Base-by-base conservation (phyloP, 345 rosid genomes). In the Salix exigua region DNA sequence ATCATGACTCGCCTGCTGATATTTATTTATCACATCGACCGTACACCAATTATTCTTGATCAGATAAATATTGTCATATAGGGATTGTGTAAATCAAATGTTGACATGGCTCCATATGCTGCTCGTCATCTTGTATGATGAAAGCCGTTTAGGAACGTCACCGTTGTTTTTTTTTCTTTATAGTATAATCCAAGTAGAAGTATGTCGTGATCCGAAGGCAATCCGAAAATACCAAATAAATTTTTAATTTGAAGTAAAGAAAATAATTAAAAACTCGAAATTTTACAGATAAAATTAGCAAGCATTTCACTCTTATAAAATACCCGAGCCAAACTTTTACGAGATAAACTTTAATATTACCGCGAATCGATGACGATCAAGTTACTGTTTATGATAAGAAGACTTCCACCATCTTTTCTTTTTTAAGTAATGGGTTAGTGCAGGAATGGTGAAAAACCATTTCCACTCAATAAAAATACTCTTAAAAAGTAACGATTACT, bases 21-120 rank as follows among this genome's bases (percentile, higher is more conserved):
- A n/a, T n/a, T 70, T 28, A 26, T 7, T 1, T n/a, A 66, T 73
- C 12, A 78, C 76, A 53, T 17, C 16, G 71, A 23, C 75, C 63
- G 70, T 77, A 14, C 11, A 70, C 28, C 1, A 10, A n/a, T 23
- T 58, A 58, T 55, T 55, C 14, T 55, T 9, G 62, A 55, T n/a
- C 28, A 9, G 62, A 11, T n/a, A n/a, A 58, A 9, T n/a, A 12
- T n/a, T n/a, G 14, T 11, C 62, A 58, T 9, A 3, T 8, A n/a
- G 62, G 61, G 23, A 53, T 21, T 7, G 13, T 53, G 61, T 55
- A 21, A 21, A 58, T 23, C 63, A 23, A 58, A 12, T 23, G 63
- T 58, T 9, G 63, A 58, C 63, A 1, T 58, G 63, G 63, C 9
- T 58, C 63, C 0, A 4, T 9, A 58, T 26, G 28, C 63, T n/a